phyloP scores from a whole-genome alignment of 2,329 filamentous ascomycete genomes.

The Aspergillus sp. region DNA sequence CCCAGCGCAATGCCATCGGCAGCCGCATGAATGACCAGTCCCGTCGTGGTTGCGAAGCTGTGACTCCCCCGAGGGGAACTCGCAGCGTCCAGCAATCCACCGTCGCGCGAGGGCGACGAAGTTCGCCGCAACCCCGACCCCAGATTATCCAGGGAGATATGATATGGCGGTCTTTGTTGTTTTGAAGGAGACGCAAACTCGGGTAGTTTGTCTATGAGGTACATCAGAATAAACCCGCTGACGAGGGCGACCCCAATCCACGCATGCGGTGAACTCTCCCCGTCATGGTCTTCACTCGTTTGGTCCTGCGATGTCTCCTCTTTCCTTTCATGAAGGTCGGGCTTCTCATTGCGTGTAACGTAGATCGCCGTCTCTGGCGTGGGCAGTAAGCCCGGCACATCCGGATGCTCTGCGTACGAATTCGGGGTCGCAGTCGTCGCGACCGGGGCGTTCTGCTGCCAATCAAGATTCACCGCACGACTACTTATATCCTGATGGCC shows the following conservation, averaged over 20 bases:
- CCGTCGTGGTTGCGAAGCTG: conserved; percentile 75
- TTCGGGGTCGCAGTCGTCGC: conserved; percentile 6
- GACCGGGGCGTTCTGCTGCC: conserved; percentile 17
- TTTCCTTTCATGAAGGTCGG: conserved; percentile 17
- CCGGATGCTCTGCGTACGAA: not conserved
- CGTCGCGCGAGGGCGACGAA: conserved; percentile 33
- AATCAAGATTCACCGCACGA: conserved; percentile 20
- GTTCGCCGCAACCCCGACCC: conserved; percentile 46
- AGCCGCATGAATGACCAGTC: conserved; percentile 89
- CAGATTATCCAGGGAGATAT: conserved; percentile 82
- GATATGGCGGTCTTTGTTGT: conserved; percentile 60
- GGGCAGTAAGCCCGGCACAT: not conserved
- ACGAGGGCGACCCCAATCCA: conserved; percentile 84
- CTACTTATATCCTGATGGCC: conserved; percentile 24
- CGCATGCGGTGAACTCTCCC: conserved; percentile 52
- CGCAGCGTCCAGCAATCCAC: conserved; percentile 27
- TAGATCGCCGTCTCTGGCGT: conserved; percentile 8
- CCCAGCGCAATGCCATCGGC: conserved; percentile 95
- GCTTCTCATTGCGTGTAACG: conserved; percentile 16
- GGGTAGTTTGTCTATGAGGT: conserved; percentile 80
- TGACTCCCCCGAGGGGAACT: conserved; percentile 31
- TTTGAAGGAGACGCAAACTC: conserved; percentile 61
- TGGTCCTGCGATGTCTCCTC: conserved; percentile 29
- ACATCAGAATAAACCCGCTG: conserved; percentile 91
- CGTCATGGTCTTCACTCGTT: conserved; percentile 28